A percentile compares a stretch with the other conserved stretches of the same genome.
phyloP scores from a whole-genome alignment of 129 eudicot species.

The Arctium lappa region DNA sequence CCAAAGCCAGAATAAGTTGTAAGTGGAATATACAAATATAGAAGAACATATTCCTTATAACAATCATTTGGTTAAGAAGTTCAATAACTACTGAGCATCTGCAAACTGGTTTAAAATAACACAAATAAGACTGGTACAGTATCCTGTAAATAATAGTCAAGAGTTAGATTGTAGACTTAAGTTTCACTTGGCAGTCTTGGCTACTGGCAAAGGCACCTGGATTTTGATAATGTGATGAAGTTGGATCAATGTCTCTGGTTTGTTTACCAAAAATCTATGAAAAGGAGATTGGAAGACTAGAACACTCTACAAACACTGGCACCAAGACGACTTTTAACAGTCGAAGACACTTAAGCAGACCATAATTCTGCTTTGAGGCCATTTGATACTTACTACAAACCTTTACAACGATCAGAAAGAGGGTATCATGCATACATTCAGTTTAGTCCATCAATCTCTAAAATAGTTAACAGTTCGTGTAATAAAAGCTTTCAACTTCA shows the following conservation, averaged over 20 bases:
- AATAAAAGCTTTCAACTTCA: background rate
- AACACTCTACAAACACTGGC: too few relatives aligned
- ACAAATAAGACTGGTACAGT: background rate
- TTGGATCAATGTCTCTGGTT: background rate
- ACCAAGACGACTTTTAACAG: too few relatives aligned
- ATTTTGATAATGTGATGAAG: background rate
- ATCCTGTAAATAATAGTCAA: background rate
- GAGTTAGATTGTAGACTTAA: background rate
- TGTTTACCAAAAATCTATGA: background rate
- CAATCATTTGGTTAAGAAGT: background rate
- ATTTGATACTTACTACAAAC: background rate
- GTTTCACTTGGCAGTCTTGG: background rate
- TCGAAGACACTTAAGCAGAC: too few relatives aligned
- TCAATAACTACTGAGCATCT: background rate
- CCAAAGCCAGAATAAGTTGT: conserved; percentile 13
- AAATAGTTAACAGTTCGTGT: background rate
- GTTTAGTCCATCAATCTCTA: background rate
- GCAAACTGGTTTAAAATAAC: background rate
- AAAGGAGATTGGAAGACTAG: too few relatives aligned
- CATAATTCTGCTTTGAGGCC: background rate
- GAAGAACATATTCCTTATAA: background rate
- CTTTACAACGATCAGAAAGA: background rate
- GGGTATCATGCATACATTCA: background rate
- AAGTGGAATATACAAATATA: conserved; percentile 4
- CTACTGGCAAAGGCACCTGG: background rate